phyloP scores from a whole-genome alignment of 306 rosid species.

The Macrotyloma uniflorum region DNA sequence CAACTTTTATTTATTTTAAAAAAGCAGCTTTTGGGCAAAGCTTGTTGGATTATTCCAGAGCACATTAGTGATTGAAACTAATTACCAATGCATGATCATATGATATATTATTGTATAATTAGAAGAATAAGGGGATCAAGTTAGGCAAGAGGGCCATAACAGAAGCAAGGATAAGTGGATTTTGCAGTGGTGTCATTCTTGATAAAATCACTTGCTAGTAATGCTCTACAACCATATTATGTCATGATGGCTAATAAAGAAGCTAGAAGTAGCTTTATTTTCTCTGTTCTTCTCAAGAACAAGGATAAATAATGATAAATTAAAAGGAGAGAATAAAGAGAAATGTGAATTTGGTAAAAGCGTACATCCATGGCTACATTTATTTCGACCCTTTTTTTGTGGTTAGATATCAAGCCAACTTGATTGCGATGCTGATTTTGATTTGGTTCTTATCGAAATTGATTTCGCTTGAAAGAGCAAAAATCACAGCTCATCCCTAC shows the following conservation, averaged over 20 bases:
- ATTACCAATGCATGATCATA: constrained; percentile 28
- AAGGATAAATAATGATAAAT: constrained; percentile 35
- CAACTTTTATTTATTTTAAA: neutral
- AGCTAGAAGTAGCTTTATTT: constrained; percentile 27
- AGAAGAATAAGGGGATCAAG: constrained; percentile 12
- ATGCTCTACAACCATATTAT: constrained; percentile 45
- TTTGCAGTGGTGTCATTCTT: constrained; percentile 43
- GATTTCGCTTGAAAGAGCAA: constrained; percentile 38
- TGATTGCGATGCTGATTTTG: constrained; percentile 34
- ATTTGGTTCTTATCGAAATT: constrained; percentile 43
- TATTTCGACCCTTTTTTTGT: constrained; percentile 11
- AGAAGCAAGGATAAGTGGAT: constrained; percentile 44
- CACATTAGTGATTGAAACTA: constrained; percentile 15
- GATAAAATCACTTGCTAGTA: constrained; percentile 44
- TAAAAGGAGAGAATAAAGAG: neutral
- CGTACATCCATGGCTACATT: constrained; percentile 14
- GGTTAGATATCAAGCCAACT: constrained; percentile 35
- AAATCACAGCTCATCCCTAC: constrained; percentile 21
- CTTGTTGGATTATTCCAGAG: constrained; percentile 35
- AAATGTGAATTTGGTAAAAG: constrained; percentile 34
- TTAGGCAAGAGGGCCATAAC: constrained; percentile 51
- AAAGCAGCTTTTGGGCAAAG: constrained; percentile 45
- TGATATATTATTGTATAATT: neutral
- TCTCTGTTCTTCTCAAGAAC: constrained; percentile 45
- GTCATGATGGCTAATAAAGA: neutral